Evolutionary conservation across 441 rosid genomes (phyloP).

Genomic region (Jatropha multifida): DNA sequence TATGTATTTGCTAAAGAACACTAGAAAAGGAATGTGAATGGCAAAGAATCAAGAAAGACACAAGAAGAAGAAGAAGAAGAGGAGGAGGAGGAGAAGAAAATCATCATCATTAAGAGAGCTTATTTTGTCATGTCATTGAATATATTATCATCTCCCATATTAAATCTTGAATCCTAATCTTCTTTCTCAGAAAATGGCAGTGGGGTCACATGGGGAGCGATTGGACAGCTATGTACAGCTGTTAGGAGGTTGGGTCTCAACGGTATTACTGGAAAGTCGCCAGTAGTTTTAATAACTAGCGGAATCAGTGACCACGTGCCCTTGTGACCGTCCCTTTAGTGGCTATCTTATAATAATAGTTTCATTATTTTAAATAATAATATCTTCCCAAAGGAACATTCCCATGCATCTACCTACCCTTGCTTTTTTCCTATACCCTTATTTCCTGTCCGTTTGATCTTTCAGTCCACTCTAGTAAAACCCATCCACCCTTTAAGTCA

Average conservation of each 20-base stretch:
- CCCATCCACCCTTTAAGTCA: background rate
- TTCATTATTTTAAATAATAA: conserved; percentile 18
- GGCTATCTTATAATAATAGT: conserved; percentile 28
- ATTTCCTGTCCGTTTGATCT: conserved; percentile 31
- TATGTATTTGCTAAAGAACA: too few species aligned
- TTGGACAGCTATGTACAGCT: conserved; percentile 83
- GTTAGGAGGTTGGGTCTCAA: conserved; percentile 56
- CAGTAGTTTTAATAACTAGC: conserved; percentile 42
- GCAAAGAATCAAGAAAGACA: conserved; percentile 8
- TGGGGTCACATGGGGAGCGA: conserved; percentile 52
- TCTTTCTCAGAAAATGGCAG: conserved; percentile 30
- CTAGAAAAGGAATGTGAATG: background rate
- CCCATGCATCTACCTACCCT: conserved; percentile 23
- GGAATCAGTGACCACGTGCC: conserved; percentile 81
- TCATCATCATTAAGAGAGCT: background rate
- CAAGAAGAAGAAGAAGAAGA: background rate
- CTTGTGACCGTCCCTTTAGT: conserved; percentile 45
- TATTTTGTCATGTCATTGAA: background rate
- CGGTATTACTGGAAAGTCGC: conserved; percentile 73
- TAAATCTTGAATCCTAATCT: conserved; percentile 9
- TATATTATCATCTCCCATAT: background rate
- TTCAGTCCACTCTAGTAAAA: conserved; percentile 10
- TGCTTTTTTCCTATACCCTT: conserved; percentile 20
- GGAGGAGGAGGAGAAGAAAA: background rate
- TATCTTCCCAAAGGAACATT: conserved; percentile 29